phyloP scores from a whole-genome alignment of 1,139 yeast genomes.

The Zygosaccharomyces sapae region DNA sequence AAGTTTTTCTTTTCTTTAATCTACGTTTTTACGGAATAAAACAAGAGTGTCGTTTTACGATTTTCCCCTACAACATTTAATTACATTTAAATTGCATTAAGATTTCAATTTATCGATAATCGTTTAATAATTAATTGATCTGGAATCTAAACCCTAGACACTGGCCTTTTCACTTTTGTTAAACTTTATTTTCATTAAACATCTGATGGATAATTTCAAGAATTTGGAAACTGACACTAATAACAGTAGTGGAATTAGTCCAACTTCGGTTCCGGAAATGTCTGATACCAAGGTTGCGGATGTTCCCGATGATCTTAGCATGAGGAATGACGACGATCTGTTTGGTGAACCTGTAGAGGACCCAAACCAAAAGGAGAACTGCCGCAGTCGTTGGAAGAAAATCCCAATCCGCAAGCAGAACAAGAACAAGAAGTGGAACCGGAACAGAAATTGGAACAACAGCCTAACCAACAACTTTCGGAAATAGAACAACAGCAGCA shows the following conservation, averaged over 20 bases:
- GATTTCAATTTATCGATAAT: no score
- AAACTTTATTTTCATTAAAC: constrained; percentile 1
- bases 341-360: constrained; percentile 2
- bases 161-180: neutral
- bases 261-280: neutral
- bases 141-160: neutral
- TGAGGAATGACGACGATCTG: neutral
- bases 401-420: neutral
- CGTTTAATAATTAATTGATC: no score
- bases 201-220: constrained; percentile 4
- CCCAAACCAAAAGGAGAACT: neutral
- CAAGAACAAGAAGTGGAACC: no score
- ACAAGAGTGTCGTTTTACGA: no score
- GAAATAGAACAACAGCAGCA: no score
- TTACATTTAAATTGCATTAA: no score
- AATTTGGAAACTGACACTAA: constrained; percentile 1
- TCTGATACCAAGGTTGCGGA: neutral
- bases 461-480: no score
- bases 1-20: no score
- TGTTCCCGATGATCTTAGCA: neutral
- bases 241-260: neutral
- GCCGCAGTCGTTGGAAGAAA: constrained; percentile 2
- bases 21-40: no score
- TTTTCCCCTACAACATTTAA: no score
- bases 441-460: no score